Evolutionary conservation across 176 grass and related monocot species (phyloP).

Genomic region (Lolium perenne): DNA sequence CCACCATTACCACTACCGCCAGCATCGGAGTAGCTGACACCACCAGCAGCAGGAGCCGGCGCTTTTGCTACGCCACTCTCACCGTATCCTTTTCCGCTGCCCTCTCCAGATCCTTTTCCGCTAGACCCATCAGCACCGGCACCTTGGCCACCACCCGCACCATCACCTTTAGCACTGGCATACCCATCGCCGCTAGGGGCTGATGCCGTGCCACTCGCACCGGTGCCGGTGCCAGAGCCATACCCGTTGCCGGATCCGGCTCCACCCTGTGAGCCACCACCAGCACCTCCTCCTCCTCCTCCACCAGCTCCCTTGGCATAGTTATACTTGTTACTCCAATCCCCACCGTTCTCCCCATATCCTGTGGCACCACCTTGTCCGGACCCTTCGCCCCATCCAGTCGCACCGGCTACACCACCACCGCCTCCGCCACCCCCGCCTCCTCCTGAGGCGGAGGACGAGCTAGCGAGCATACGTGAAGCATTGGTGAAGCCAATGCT

Average conservation of each 20-base stretch:
- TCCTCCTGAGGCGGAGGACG: background rate
- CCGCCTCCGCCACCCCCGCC: slow-evolving; percentile 31
- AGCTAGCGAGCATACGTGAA: slow-evolving; percentile 19
- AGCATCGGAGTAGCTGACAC: background rate
- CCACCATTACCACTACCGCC: background rate
- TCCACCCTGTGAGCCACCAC: slow-evolving; percentile 44
- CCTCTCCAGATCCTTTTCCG: slow-evolving; percentile 4
- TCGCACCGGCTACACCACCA: background rate
- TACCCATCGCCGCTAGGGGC: background rate
- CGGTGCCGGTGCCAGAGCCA: slow-evolving; percentile 29
- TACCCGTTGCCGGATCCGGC: slow-evolving; percentile 18
- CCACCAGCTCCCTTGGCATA: slow-evolving; percentile 7
- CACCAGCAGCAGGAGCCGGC: background rate
- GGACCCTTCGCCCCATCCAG: background rate
- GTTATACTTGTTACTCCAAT: background rate
- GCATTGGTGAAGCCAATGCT: slow-evolving; percentile 49
- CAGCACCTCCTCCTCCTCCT: slow-evolving; percentile 32
- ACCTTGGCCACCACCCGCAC: slow-evolving; percentile 29
- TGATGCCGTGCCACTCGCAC: background rate
- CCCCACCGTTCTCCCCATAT: background rate
- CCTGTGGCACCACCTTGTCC: background rate
- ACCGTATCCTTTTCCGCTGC: slow-evolving; percentile 39
- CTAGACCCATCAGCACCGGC: slow-evolving; percentile 30
- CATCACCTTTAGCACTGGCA: slow-evolving; percentile 32
- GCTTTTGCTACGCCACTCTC: slow-evolving; percentile 27